Base-by-base conservation (phyloP, 257 asterid species). In the Scutellaria galericulata region DNA sequence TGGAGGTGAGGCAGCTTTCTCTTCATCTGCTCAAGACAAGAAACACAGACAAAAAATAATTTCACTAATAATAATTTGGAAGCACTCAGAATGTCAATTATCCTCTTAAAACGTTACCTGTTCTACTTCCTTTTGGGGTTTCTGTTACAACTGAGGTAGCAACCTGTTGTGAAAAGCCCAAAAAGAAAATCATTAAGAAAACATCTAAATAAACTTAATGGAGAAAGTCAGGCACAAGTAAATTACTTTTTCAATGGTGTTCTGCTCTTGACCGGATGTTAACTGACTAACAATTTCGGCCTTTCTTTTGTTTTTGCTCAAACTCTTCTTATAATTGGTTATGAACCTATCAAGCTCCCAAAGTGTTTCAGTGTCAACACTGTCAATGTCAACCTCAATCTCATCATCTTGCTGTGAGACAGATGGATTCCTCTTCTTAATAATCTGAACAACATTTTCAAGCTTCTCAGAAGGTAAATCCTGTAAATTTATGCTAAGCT, bases 301-400 rank as follows among this genome's bases (percentile, higher is more conserved):
- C 73, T 84, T 80, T 75, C 89, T 82, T 81, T 86, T 90, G 82
- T 82, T 86, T 90, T 92, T 92, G 89, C 83, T 87, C 84, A 84
- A 55, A 73, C 84, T 86, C 88, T 88, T 92, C 78, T 84, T 87
- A 78, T 78, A 87, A 80, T 92, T 88, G 45, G 93, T 83, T 69
- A 92, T 81, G 86, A 89, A 92, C 83, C 98, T 85, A 77, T 92
- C 98, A 51, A 92, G 96, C 89, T 92, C 98, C 98, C 98, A 92
- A 59, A 92, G 91, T 72, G 98, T 92, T 81, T 92, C 98, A 7
- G 92, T 86, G 80, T 92, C 98, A 60, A 92, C 94, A 72, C 82
- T 86, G 75, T 92, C 98, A 52, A 92, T 92, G 70, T 92, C 98
- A 50, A 92, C 96, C 78, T 92, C 98, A 60, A 92, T 90, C 80